Evolutionary conservation across 495 filamentous ascomycete species (phyloP).

Genomic region (Lasiosphaeria ovina): DNA sequence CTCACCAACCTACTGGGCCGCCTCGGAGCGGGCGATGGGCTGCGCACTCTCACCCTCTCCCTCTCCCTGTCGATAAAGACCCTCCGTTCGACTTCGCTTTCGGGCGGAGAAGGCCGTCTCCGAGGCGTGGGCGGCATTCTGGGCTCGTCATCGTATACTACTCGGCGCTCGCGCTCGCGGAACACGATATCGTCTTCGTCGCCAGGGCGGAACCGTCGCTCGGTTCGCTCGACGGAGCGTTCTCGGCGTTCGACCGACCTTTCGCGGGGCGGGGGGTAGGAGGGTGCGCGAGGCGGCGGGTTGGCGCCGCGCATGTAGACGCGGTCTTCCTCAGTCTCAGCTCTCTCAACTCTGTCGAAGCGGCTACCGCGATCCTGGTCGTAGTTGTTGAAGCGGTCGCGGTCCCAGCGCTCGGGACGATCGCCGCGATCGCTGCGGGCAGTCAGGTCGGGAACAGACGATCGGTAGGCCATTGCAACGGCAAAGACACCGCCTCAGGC

Average conservation of each 20-base stretch:
- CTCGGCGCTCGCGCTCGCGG: constrained; percentile 34
- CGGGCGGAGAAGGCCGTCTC: constrained; percentile 25
- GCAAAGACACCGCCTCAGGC: background rate
- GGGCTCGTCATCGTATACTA: constrained; percentile 38
- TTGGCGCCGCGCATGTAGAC: constrained; percentile 22
- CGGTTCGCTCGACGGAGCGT: constrained; percentile 32
- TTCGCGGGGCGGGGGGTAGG: constrained; percentile 21
- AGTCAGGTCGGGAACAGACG: constrained; percentile 36
- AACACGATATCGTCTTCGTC: constrained; percentile 35
- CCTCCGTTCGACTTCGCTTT: constrained; percentile 33
- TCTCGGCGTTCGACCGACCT: constrained; percentile 15
- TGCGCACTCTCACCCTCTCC: constrained; percentile 36
- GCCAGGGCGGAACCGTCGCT: constrained; percentile 24
- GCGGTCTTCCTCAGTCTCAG: constrained; percentile 30
- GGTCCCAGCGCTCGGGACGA: constrained; percentile 42
- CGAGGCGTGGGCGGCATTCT: constrained; percentile 10
- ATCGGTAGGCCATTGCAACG: constrained; percentile 30
- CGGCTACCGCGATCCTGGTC: constrained; percentile 30
- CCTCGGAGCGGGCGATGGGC: constrained; percentile 33
- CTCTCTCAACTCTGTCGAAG: constrained; percentile 34
- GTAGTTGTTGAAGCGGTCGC: constrained; percentile 35
- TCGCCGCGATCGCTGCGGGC: constrained; percentile 28
- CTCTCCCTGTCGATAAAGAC: constrained; percentile 36
- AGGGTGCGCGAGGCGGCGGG: constrained; percentile 1
- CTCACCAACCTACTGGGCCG: constrained; percentile 33